Evolutionary conservation across 2,329 filamentous ascomycete genomes (phyloP).

Genomic region (Mycocentrospora acerina): DNA sequence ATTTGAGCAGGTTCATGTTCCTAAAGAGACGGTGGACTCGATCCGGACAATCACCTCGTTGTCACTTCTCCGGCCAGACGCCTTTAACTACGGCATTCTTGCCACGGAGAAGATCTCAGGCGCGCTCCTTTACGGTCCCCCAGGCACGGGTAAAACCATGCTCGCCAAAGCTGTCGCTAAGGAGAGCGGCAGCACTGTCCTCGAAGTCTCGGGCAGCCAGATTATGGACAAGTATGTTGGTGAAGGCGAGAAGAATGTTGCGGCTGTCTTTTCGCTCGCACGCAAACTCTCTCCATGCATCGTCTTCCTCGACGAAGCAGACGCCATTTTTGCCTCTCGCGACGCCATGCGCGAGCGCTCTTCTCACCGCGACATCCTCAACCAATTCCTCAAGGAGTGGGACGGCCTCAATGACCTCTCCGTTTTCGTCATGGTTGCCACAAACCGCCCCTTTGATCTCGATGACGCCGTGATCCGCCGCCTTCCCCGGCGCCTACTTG

Average conservation of each 20-base stretch:
- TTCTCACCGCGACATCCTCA: slow-evolving; percentile 85
- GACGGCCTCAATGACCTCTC: slow-evolving; percentile 82
- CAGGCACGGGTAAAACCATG: slow-evolving; percentile 67
- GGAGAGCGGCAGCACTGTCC: slow-evolving; percentile 65
- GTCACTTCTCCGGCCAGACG: slow-evolving; percentile 83
- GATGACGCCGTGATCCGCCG: slow-evolving; percentile 84
- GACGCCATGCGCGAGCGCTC: slow-evolving; percentile 65
- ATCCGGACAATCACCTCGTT: slow-evolving; percentile 87
- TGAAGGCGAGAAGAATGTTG: slow-evolving; percentile 91
- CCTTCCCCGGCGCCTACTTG: slow-evolving; percentile 69
- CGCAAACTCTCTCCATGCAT: slow-evolving; percentile 90
- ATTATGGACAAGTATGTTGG: slow-evolving; percentile 97
- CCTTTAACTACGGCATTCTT: slow-evolving; percentile 94
- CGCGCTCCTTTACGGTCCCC: slow-evolving; percentile 83
- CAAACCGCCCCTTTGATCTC: slow-evolving; percentile 91
- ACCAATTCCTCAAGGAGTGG: slow-evolving; percentile 96
- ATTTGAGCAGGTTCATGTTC: slow-evolving; percentile 83
- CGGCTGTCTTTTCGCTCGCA: slow-evolving; percentile 85
- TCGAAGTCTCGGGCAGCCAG: slow-evolving; percentile 86
- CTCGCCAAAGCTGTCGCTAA: slow-evolving; percentile 66
- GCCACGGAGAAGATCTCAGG: slow-evolving; percentile 89
- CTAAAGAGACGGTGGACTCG: slow-evolving; percentile 79
- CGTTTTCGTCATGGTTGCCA: slow-evolving; percentile 97
- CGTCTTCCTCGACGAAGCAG: slow-evolving; percentile 96
- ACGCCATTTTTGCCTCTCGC: slow-evolving; percentile 83